phyloP scores from a whole-genome alignment of 345 rosid species.

The Euphorbia pulcherrima region DNA sequence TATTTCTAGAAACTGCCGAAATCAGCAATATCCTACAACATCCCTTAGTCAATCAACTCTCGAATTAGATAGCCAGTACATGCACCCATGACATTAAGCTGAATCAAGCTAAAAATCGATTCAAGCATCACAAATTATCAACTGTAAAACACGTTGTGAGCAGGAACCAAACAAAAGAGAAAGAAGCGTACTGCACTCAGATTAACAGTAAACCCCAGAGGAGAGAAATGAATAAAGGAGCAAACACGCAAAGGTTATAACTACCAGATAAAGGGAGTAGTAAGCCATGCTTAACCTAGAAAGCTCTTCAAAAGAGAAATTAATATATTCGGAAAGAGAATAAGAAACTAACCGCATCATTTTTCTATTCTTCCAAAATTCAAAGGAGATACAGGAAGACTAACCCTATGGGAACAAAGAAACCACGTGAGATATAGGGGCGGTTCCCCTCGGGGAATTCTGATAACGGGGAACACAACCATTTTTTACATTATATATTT shows the following conservation, averaged over 20 bases:
- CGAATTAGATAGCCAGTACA: neutral
- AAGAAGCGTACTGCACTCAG: neutral
- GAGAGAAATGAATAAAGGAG: neutral
- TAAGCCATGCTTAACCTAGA: constrained; percentile 37
- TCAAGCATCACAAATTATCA: neutral
- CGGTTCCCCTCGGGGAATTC: no score
- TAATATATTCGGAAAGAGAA: constrained; percentile 11
- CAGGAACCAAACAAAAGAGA: neutral
- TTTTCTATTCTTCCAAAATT: neutral
- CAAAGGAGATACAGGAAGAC: constrained; percentile 39
- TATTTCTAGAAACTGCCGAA: neutral
- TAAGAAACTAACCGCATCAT: constrained; percentile 19
- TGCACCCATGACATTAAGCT: neutral
- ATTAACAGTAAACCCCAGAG: neutral
- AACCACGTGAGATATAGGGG: neutral
- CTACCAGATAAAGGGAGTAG: constrained; percentile 41
- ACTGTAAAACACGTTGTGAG: no score
- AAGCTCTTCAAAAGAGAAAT: constrained; percentile 25
- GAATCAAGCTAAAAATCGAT: neutral
- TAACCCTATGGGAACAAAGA: constrained; percentile 34
- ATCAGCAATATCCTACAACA: neutral
- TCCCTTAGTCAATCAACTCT: neutral
- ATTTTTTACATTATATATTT: no score
- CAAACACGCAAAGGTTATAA: constrained; percentile 10
- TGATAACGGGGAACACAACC: no score